Evolutionary conservation across 2,329 filamentous ascomycete genomes (phyloP), one percentile per base, ranked within the genome.

Genomic region (Chrysosporium queenslandicum): DNA sequence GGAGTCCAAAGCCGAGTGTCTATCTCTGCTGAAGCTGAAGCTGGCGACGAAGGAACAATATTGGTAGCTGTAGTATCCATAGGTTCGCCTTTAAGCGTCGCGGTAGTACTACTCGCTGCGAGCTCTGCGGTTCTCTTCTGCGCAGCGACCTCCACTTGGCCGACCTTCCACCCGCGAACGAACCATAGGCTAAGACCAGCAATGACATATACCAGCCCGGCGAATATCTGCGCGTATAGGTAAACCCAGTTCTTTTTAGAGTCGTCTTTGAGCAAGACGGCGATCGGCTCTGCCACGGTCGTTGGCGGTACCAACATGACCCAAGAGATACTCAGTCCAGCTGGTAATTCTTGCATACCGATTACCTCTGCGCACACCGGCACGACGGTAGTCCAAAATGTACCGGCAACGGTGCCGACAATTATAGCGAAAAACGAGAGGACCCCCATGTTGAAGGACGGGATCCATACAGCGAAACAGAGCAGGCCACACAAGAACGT

Each of bases 341-440:
- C 73, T 1, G 79, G 77, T 0, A 83, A 66, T 53, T 80, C 73
- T 53, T 69, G 70, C 12, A 85, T 62, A 0, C 81, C 81, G 25
- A 83, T 76, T 2, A 84, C 74, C 60, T 85, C 81, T 0, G 76
- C 77, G 4, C 76, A 72, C 1, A 84, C 75, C 0, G 81, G 80
- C 0, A 74, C 78, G 12, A 79, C 73, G 8, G 78, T 77, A 14
- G 69, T 66, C 66, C 81, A 84, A 64, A 78, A 83, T 0, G 77
- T 81, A 0, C 81, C 81, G 2, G 77, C 75, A 1, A 82, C 74
- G 1, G 71, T 71, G 2, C 82, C 81, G 1, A 75, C 75, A 4
- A 82, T 59, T 20, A 84, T 62, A 1, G 78, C 74, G 60, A 81
- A 84, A 63, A 81, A 76, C 23, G 77, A 70, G 14, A 84, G 66